phyloP scores from a whole-genome alignment of 2,329 filamentous ascomycete genomes.

The Apiospora phragmitis region DNA sequence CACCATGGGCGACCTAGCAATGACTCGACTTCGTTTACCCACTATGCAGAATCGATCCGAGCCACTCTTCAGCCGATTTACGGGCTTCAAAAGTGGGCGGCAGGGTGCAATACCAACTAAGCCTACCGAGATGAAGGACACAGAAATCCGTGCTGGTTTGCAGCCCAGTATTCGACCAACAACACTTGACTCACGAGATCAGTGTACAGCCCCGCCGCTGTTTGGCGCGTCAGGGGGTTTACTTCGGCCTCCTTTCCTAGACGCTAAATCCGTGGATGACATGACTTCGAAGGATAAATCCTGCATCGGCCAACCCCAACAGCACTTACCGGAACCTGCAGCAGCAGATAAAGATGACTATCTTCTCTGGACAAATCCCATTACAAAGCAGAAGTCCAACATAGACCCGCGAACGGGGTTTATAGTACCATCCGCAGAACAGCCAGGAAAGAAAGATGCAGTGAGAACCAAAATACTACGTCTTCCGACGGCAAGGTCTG shows the following conservation, averaged over 20 bases:
- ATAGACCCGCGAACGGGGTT: constrained; percentile 61
- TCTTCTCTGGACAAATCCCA: constrained; percentile 62
- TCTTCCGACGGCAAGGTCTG: background rate
- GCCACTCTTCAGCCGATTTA: constrained; percentile 38
- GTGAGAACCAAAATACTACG: background rate
- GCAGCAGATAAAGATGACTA: constrained; percentile 20
- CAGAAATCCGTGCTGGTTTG: background rate
- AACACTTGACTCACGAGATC: background rate
- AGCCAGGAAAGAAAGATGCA: background rate
- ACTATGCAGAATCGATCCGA: constrained; percentile 23
- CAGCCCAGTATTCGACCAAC: background rate
- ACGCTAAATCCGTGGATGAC: constrained; percentile 21
- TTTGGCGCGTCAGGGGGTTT: constrained; percentile 43
- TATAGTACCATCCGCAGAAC: constrained; percentile 22
- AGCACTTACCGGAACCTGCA: background rate
- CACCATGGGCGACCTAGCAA: constrained; percentile 27
- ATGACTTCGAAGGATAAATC: constrained; percentile 9
- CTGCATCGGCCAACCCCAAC: background rate
- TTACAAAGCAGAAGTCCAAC: constrained; percentile 49
- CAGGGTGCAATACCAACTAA: constrained; percentile 29
- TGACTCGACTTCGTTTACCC: constrained; percentile 35
- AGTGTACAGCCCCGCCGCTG: constrained; percentile 23
- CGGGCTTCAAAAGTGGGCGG: constrained; percentile 36
- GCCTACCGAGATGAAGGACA: background rate
- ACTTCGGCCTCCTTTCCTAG: constrained; percentile 46